Percentiles rank a stretch among this genome's conserved stretches.
These are phyloP conservation scores for Trametes pubescens DNA, from an alignment of 1,284 basidiomycete genomes.

Conservation along the genomic window DNA sequence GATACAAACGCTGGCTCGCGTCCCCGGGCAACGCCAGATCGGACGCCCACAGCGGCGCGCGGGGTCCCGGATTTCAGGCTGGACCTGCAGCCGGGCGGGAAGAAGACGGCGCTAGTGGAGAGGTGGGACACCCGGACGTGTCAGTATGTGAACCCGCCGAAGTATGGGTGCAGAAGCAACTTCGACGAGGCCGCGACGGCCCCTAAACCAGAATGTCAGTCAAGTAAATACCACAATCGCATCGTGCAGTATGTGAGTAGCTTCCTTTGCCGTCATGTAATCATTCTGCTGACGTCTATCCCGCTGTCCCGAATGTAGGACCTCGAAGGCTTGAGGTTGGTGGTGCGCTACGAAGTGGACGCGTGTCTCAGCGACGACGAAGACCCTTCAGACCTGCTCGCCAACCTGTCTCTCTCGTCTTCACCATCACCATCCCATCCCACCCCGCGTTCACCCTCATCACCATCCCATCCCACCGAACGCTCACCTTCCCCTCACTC, in stretches of 20 bases:
- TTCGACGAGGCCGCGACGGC: conserved; percentile 57
- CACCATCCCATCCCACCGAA: not conserved
- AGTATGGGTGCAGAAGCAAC: conserved; percentile 50
- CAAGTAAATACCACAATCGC: conserved; percentile 55
- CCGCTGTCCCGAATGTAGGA: conserved; percentile 23
- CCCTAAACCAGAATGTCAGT: conserved; percentile 49
- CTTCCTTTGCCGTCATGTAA: not conserved
- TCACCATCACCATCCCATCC: conserved; percentile 7
- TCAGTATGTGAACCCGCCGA: conserved; percentile 2
- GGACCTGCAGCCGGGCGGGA: conserved; percentile 61
- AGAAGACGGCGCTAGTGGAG: conserved; percentile 59
- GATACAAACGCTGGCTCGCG: not conserved
- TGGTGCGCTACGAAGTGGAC: conserved; percentile 44
- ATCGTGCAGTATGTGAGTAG: conserved; percentile 58
- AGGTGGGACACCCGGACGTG: conserved; percentile 41
- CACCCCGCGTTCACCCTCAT: not conserved
- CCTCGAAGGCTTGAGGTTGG: conserved; percentile 39
- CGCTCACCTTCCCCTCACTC: conserved; percentile 2
- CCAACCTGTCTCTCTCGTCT: conserved; percentile 10
- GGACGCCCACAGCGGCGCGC: conserved; percentile 25
- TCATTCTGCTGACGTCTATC: not conserved
- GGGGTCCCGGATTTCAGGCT: conserved; percentile 55
- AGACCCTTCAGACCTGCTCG: conserved; percentile 14
- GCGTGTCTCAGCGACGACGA: conserved; percentile 31
- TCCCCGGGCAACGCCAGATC: not conserved